Evolutionary conservation across 257 asterid genomes (phyloP), one percentile per base, ranked within the genome.

Genomic region (Echites panduratus): DNA sequence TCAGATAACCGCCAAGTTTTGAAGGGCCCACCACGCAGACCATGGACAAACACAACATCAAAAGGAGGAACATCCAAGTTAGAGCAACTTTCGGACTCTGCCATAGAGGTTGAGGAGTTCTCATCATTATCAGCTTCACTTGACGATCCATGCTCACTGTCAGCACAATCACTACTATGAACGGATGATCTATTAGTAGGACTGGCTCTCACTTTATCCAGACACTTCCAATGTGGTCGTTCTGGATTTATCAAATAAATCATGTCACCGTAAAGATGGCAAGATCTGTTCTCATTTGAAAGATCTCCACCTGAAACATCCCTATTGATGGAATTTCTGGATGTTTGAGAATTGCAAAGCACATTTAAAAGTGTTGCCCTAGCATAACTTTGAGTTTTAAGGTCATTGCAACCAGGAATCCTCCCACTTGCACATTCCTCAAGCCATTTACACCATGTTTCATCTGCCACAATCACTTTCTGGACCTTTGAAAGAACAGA

Each of bases 1-100:
- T 92, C 99, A 9, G 99, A 92, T 78, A 95, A 70, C 76, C 99
- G 89, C 99, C 99, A 95, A 19, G 96, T 92, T 83, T 95, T 95
- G 79, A 95, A 92, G 78, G 99, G 98, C 40, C 99, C 99, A 66
- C 99, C 99, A 61, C 99, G 98, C 75, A 95, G 85, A 75, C 99
- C 99, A 64, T 95, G 99, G 63, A 95, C 90, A 77, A 95, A 95
- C 77, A 95, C 96, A 78, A 95, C 76, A 84, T 94, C 99, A 59
- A 91, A 75, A 66, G 85, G 83, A 78, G 98, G 96, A 78, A 77
- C 75, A 66, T 89, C 91, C 66, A 40, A 49, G 63, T 77, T 74
- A 43, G 85, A 87, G 86, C 77, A 64, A 70, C 84, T 88, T 74
- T 75, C 79, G 32, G 87, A 73, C 38, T 86, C 87, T 72, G 89